Base-by-base conservation (phyloP, 208 protist genomes). In the Trypanosoma mega region DNA sequence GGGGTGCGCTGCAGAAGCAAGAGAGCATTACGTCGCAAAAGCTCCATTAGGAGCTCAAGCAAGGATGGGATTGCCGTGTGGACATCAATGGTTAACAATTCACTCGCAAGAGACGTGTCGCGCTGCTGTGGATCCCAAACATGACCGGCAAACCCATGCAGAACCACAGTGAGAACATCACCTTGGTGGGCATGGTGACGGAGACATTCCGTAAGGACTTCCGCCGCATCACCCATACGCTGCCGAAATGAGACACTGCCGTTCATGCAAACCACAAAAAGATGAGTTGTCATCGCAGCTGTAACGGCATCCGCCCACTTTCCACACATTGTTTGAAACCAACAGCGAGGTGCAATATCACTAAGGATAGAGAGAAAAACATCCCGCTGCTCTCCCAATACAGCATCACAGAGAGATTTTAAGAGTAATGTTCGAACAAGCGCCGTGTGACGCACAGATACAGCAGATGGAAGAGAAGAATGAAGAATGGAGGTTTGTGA, bases 251-350 rank as follows among this genome's bases (percentile, higher is more conserved):
- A 14, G 18, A 58, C 63, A 16, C 63, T 74, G 36, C 71, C 37
- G 11, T 74, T 46, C 37, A 81, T 77, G 61, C 76, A 87, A 18
- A 85, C 33, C 7, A 80, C 74, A 57, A 88, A 84, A 26, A 86
- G 69, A 21, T 73, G 81, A 26, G 82, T 23, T 33, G 81, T 34
- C 21, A 92, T 61, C 1, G 67, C 63, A 18, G 67, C 85, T 4
- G 78, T 72, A 24, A 85, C 76, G 7, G 80, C 76, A 61, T 87
- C 73, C 8, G 81, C 68, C 24, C 43, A 55, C 58, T 49, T 24
- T 0, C 68, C 68, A 14, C 74, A 60, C 72, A 88, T 76, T 30
- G 60, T 54, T 0, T 63, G 56, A 33, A 87, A 86, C 80, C 81
- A 92, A 62, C 71, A 84, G 8, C 63, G 60, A 12, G 85, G 76